Evolutionary conservation across 768 basidiomycete genomes (phyloP).

Genomic region (Mycena albidolilacea): DNA sequence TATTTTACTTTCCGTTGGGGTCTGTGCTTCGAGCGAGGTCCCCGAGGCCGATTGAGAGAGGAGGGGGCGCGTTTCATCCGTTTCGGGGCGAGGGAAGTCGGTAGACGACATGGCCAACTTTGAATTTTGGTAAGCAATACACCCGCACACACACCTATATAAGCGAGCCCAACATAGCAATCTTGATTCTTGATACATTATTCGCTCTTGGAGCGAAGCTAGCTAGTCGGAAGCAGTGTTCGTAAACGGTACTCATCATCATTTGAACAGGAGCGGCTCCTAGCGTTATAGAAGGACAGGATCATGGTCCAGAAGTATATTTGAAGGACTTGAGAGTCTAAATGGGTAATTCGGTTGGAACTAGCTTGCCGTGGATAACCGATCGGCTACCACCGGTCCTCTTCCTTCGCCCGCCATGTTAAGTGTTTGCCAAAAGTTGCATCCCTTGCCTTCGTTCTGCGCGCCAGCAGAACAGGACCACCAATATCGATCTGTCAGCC

Average conservation of each 20-base stretch:
- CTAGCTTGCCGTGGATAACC: neutral
- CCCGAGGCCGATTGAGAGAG: no score
- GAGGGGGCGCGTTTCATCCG: no score
- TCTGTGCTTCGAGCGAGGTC: neutral
- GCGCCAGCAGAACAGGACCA: slow-evolving; percentile 87
- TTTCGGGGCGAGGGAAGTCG: no score
- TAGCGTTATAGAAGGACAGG: neutral
- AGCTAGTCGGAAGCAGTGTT: neutral
- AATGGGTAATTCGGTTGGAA: neutral
- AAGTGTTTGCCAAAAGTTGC: slow-evolving; percentile 81
- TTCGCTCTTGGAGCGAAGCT: neutral
- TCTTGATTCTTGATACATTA: neutral
- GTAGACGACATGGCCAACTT: no score
- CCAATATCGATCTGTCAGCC: slow-evolving; percentile 76
- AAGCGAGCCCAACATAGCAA: no score
- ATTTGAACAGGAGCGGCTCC: neutral
- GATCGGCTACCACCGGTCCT: slow-evolving; percentile 57
- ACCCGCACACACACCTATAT: no score
- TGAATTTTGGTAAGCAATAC: no score
- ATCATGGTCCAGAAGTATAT: neutral
- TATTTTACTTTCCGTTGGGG: neutral
- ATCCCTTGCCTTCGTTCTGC: slow-evolving; percentile 89
- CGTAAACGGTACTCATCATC: neutral
- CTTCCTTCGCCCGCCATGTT: slow-evolving; percentile 79
- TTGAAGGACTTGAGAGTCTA: no score